phyloP scores from a whole-genome alignment of 2,329 filamentous ascomycete genomes.

The Phialophora verrucosa region DNA sequence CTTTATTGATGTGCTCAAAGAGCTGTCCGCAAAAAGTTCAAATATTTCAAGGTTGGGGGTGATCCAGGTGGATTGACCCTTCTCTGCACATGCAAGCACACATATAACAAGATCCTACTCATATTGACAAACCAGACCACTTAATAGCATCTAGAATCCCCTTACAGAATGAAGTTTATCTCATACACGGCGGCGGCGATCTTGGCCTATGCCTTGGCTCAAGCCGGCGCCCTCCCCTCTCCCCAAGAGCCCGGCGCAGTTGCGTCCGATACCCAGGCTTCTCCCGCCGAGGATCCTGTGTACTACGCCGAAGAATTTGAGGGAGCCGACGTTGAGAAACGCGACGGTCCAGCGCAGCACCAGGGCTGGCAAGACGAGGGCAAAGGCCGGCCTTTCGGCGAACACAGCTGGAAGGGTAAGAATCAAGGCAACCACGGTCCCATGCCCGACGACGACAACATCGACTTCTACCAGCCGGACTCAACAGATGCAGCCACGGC shows the following conservation, averaged over 20 bases:
- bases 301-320: conserved; percentile 14
- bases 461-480: conserved; percentile 16
- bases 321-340: conserved; percentile 19
- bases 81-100: not conserved
- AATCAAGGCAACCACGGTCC: conserved; percentile 26
- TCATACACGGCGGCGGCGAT: conserved; percentile 26
- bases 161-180: conserved; percentile 24
- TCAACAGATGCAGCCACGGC: conserved; percentile 3
- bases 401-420: conserved; percentile 18
- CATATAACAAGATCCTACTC: not conserved
- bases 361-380: conserved; percentile 8
- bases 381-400: not conserved
- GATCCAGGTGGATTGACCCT: not conserved
- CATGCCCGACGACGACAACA: conserved; percentile 19
- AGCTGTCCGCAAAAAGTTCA: not conserved
- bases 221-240: conserved; percentile 28
- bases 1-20: conserved; percentile 25
- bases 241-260: conserved; percentile 14
- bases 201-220: conserved; percentile 28
- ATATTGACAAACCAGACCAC: not conserved
- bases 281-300: conserved; percentile 11
- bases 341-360: conserved; percentile 5
- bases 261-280: not conserved
- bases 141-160: not conserved
- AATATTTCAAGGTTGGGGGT: not conserved